Conservation (phyloP, 2,329 filamentous ascomycete genomes). For the Colletotrichum gigasporum region DNA sequence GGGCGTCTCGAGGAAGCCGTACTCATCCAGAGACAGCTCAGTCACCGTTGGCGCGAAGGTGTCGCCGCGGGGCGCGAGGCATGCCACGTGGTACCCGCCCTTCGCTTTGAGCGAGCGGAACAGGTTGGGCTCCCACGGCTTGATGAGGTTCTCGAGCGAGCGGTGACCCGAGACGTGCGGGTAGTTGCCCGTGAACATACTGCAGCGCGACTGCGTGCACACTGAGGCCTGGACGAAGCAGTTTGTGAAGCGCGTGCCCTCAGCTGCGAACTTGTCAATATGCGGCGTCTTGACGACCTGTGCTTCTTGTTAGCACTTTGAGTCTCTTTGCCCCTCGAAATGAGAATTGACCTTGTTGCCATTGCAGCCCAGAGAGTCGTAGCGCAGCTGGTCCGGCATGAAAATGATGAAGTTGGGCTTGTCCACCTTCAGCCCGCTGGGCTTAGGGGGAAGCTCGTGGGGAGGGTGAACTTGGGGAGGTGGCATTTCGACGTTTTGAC, state of each 20-base stretch:
- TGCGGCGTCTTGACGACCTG: constrained; percentile 47
- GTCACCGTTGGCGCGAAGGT: constrained; percentile 53
- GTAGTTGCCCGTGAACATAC: constrained; percentile 57
- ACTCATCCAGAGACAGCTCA: constrained; percentile 54
- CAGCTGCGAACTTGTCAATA: constrained; percentile 50
- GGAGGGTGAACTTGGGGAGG: neutral
- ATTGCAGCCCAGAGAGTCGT: constrained; percentile 51
- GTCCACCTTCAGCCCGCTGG: constrained; percentile 29
- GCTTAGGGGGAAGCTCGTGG: constrained; percentile 21
- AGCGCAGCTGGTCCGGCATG: constrained; percentile 58
- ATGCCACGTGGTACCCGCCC: constrained; percentile 56
- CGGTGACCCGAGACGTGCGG: constrained; percentile 57
- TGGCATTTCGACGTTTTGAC: neutral
- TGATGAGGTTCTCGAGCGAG: constrained; percentile 56
- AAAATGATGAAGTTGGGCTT: constrained; percentile 52
- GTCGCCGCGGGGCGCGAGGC: constrained; percentile 51
- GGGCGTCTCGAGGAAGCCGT: constrained; percentile 52
- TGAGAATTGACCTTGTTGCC: constrained; percentile 27
- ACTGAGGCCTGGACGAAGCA: constrained; percentile 56
- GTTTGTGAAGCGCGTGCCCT: constrained; percentile 53
- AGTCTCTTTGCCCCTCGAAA: neutral
- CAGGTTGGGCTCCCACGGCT: constrained; percentile 58
- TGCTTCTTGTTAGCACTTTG: neutral
- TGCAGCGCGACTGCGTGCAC: constrained; percentile 56
- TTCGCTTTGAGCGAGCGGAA: constrained; percentile 52